Conservation (phyloP, 139 green algal species). For the Chlamydomonas schloesseri region DNA sequence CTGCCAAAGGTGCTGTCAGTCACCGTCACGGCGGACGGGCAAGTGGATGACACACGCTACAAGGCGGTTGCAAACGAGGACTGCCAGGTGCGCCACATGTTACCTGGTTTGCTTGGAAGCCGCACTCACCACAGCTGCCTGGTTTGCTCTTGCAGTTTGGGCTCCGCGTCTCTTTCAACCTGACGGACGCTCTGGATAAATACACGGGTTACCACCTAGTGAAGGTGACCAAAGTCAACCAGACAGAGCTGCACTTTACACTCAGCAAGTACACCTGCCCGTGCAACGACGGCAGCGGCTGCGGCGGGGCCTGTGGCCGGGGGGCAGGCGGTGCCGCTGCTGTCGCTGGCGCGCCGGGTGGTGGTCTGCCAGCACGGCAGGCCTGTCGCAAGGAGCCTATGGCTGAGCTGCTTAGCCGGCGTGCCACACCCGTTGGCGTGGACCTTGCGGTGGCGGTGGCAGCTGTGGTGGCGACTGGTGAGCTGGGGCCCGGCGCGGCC, state of each 20-base stretch:
- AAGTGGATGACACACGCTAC: background rate
- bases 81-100: background rate
- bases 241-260: constrained; percentile 1
- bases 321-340: background rate
- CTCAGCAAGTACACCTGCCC: background rate
- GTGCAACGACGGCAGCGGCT: background rate
- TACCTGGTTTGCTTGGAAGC: background rate
- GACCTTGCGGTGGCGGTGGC: too few species aligned
- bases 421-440: too few species aligned
- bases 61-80: constrained; percentile 19
- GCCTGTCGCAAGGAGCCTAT: background rate
- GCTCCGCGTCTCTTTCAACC: constrained; percentile 19
- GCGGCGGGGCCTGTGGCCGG: background rate
- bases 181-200: background rate
- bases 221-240: background rate
- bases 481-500: background rate
- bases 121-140: too few species aligned
- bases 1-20: constrained; percentile 12
- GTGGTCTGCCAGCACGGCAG: background rate
- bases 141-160: background rate
- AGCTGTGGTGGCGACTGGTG: too few species aligned
- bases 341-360: background rate
- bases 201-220: constrained; percentile 30
- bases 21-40: constrained; percentile 15
- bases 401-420: too few species aligned